A percentile compares a stretch with the other conserved stretches of the same genome.
phyloP scores from a whole-genome alignment of 441 rosid species.

The Euphorbia schlechtendalii region DNA sequence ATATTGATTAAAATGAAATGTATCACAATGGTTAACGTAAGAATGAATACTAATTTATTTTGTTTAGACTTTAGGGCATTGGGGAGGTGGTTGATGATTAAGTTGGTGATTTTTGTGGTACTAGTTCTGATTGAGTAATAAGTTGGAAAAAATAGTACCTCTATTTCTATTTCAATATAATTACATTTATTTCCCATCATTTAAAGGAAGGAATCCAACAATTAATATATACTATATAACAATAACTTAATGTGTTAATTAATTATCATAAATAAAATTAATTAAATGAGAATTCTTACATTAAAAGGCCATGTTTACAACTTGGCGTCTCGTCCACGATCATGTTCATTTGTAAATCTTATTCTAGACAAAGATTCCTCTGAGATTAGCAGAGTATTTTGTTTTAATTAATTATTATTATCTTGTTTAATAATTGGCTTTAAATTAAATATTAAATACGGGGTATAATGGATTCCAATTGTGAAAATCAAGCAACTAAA shows the following conservation, averaged over 20 bases:
- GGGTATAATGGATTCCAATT: not conserved
- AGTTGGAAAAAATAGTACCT: not conserved
- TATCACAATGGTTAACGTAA: not conserved
- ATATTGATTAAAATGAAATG: not conserved
- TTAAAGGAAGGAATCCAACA: constrained; percentile 26
- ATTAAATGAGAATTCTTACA: too few relatives aligned
- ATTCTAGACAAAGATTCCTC: constrained; percentile 58
- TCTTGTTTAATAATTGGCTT: not conserved
- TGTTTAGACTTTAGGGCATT: not conserved
- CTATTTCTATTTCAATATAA: not conserved
- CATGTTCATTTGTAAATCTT: constrained; percentile 22
- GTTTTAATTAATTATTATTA: not conserved
- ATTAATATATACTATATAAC: too few relatives aligned
- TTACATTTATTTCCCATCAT: constrained; percentile 3
- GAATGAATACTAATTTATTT: not conserved
- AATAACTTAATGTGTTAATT: not conserved
- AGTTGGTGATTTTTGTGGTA: not conserved
- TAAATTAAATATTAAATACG: not conserved
- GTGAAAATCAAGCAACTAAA: not conserved
- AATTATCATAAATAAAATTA: not conserved
- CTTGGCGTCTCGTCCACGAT: constrained; percentile 27
- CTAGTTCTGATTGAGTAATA: not conserved
- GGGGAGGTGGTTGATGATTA: constrained; percentile 10
- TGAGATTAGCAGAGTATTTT: constrained; percentile 23
- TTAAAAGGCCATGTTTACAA: too few relatives aligned